Evolutionary conservation across 208 protist species (phyloP).

Genomic region (Pavlovales sp.): DNA sequence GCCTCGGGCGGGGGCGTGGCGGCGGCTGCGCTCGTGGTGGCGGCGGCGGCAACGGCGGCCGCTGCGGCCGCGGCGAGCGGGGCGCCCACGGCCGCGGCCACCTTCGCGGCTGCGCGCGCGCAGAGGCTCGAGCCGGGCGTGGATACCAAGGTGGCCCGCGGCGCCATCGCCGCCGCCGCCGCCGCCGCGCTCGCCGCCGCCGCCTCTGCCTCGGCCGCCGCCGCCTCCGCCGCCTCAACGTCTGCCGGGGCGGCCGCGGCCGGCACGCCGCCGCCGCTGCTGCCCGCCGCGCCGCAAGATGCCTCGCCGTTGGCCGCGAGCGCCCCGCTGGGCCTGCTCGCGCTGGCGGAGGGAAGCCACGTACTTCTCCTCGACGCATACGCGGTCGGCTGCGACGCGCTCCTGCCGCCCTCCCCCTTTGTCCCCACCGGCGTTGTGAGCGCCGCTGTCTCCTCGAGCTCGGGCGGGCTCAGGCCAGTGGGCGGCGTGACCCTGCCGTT

Average conservation of each 20-base stretch:
- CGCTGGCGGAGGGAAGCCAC: slow-evolving; percentile 46
- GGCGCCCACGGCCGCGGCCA: background rate
- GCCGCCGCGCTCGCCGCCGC: background rate
- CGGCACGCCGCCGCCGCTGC: background rate
- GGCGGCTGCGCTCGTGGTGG: background rate
- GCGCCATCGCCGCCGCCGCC: background rate
- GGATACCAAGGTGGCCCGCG: too few relatives aligned
- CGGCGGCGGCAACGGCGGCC: background rate
- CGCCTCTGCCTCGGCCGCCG: background rate
- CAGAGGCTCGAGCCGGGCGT: background rate
- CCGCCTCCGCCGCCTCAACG: background rate
- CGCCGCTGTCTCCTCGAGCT: too few relatives aligned
- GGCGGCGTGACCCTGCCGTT: too few relatives aligned
- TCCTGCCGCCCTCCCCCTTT: too few relatives aligned
- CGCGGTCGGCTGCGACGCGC: too few relatives aligned
- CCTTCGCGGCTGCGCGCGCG: too few relatives aligned
- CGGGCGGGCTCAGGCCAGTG: too few relatives aligned
- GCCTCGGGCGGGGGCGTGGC: background rate
- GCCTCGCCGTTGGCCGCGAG: slow-evolving; percentile 18
- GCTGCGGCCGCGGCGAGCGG: background rate
- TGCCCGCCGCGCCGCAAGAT: background rate
- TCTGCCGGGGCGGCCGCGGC: background rate
- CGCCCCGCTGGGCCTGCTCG: slow-evolving; percentile 26
- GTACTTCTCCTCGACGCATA: slow-evolving; percentile 36
- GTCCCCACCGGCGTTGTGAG: too few relatives aligned